Evolutionary conservation across 2,329 filamentous ascomycete species (phyloP), one percentile per base, ranked within the genome.

Genomic region (Thelonectria blattea): DNA sequence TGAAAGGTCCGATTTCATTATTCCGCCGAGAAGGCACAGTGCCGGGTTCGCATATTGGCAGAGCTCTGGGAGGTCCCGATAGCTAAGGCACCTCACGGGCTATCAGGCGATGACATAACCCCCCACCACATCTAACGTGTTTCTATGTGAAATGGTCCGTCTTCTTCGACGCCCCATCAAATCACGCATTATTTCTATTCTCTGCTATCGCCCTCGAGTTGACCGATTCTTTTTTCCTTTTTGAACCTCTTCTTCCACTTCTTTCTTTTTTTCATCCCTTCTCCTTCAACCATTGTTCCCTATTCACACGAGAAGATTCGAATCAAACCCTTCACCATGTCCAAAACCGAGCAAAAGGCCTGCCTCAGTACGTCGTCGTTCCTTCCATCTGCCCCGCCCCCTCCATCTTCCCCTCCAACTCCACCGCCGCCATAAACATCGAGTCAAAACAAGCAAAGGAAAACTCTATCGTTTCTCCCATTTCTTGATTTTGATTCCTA

Each of bases 341-440:
- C 82, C 74, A 81, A 80, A 71, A 81, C 83, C 71, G 81, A 83
- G 65, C 84, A 86, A 56, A 86, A 86, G 75, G 84, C 84, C 71
- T 86, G 84, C 77, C 81, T 87, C 75, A 86, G 83, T 86, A 85
- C 75, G 83, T 85, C 75, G 83, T 85, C 76, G 65, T 71, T 72
- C 69, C 41, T 7, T 30, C 51, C 56, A 66, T 67, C 62, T 68
- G 68, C 72, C 67, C 66, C 62, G 59, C 68, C 68, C 65, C 65
- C 65, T 64, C 63, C 69, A 68, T 66, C 64, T 63, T 62, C 63
- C 63, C 41, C 64, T 63, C 65, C 61, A 49, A 52, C 20, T 18
- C 57, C 53, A 45, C 46, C 47, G 41, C 56, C 34, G 43, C 42
- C 43, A 42, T 47, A 17, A 47, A 9, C 45, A 27, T 20, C 22